Conservation (phyloP, 306 rosid genomes). For the Crotalaria pallida region DNA sequence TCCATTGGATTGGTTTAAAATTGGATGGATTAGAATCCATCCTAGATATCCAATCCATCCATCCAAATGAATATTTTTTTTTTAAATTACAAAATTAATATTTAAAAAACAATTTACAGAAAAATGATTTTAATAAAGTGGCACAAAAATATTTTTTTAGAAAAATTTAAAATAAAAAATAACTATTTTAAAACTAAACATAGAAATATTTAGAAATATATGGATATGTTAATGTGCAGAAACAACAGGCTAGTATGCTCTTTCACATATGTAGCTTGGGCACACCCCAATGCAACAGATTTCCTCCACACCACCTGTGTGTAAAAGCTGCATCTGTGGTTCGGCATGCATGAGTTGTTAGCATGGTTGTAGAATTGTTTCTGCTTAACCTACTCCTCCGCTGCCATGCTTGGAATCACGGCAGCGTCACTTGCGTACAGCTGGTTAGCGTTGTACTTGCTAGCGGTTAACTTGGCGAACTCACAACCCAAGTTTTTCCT, state of each 20-base stretch:
- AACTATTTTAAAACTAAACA: too few relatives aligned
- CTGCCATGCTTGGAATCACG: conserved; percentile 50
- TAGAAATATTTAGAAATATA: too few relatives aligned
- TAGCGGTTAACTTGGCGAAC: conserved; percentile 54
- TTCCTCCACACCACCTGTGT: conserved; percentile 87
- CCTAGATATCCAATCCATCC: too few relatives aligned
- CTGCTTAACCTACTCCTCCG: conserved; percentile 76
- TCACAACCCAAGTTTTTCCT: conserved; percentile 46
- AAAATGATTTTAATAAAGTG: too few relatives aligned
- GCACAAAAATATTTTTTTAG: too few relatives aligned
- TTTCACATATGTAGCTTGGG: conserved; percentile 47
- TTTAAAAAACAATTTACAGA: too few relatives aligned
- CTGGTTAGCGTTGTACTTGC: conserved; percentile 72
- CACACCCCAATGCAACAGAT: conserved; percentile 56
- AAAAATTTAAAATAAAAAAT: too few relatives aligned
- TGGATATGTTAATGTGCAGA: too few relatives aligned
- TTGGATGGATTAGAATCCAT: too few relatives aligned
- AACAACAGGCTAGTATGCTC: conserved; percentile 46
- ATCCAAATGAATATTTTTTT: too few relatives aligned
- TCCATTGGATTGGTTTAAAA: too few relatives aligned
- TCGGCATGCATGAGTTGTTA: conserved; percentile 45
- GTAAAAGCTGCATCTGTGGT: conserved; percentile 62
- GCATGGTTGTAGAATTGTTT: conserved; percentile 55
- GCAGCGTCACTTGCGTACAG: conserved; percentile 31
- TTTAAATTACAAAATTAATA: too few relatives aligned